Conservation (phyloP, 208 protist species). For the Spongospora subterranea region DNA sequence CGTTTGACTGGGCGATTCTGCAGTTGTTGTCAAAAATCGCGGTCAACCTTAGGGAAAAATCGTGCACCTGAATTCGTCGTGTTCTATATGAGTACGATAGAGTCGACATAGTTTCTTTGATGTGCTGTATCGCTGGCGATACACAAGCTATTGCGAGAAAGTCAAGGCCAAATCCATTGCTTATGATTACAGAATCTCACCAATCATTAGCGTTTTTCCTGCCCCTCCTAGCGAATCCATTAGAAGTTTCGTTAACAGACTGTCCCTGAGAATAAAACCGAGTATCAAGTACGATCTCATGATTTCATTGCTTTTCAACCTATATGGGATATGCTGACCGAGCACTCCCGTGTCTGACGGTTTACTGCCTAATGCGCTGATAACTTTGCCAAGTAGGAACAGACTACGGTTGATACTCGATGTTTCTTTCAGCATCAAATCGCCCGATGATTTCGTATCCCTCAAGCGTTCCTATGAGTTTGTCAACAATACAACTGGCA, state of each 20-base stretch:
- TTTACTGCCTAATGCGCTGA: not conserved
- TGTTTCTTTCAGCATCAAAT: constrained; percentile 44
- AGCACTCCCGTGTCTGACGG: not conserved
- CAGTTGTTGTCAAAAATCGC: too few relatives aligned
- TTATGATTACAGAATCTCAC: not conserved
- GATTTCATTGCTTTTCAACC: too few relatives aligned
- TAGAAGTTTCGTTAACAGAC: constrained; percentile 71
- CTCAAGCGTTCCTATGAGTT: constrained; percentile 54
- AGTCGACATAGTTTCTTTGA: constrained; percentile 66
- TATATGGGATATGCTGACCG: constrained; percentile 58
- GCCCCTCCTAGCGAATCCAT: constrained; percentile 72
- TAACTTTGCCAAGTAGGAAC: constrained; percentile 57
- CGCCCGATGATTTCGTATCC: constrained; percentile 42
- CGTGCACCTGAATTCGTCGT: constrained; percentile 63
- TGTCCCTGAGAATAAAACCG: constrained; percentile 55
- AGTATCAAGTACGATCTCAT: too few relatives aligned
- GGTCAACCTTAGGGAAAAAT: too few relatives aligned
- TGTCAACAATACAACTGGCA: not conserved
- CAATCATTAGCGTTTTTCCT: constrained; percentile 58
- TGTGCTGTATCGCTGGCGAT: constrained; percentile 23
- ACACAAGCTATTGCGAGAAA: constrained; percentile 34
- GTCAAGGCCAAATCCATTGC: not conserved
- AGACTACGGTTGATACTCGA: constrained; percentile 61
- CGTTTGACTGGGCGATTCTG: constrained; percentile 24
- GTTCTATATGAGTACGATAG: constrained; percentile 62